These are phyloP conservation scores for Colletotrichum sublineola DNA, from an alignment of 2,329 filamentous ascomycete species.

Conservation along the genomic window DNA sequence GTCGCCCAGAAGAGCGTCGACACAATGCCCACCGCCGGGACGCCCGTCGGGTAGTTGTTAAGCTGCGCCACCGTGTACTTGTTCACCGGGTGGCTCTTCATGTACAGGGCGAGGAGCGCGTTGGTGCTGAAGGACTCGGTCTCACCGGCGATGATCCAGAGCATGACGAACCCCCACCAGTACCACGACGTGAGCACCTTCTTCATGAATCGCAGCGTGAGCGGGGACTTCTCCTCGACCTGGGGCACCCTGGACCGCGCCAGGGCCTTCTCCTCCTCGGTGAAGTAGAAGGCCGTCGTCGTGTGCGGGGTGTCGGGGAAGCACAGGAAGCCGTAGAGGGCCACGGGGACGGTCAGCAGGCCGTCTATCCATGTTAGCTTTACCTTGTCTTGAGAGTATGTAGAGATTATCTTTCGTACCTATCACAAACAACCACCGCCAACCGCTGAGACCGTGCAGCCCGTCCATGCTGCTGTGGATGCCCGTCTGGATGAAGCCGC, in stretches of 20 bases:
- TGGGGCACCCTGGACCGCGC: constrained; percentile 58
- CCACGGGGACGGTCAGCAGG: constrained; percentile 65
- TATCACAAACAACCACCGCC: constrained; percentile 51
- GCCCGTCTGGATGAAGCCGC: constrained; percentile 71
- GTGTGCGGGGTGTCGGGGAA: constrained; percentile 64
- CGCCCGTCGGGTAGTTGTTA: constrained; percentile 70
- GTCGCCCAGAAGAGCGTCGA: constrained; percentile 78
- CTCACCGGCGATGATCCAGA: constrained; percentile 79
- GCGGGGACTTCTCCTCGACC: constrained; percentile 56
- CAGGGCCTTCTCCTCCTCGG: constrained; percentile 53
- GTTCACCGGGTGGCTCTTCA: constrained; percentile 61
- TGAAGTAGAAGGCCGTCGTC: constrained; percentile 54
- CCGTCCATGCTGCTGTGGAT: constrained; percentile 61
- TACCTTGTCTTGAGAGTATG: too few relatives aligned
- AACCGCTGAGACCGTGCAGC: constrained; percentile 49
- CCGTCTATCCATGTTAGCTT: constrained; percentile 51
- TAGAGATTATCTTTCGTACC: too few relatives aligned
- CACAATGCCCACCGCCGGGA: constrained; percentile 68
- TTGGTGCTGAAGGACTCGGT: constrained; percentile 79
- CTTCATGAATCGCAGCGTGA: constrained; percentile 64
- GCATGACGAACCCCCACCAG: constrained; percentile 75
- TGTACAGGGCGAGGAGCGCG: constrained; percentile 64
- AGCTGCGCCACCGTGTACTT: constrained; percentile 62
- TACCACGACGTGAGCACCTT: constrained; percentile 71
- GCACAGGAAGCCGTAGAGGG: constrained; percentile 62